phyloP scores from a whole-genome alignment of 108 stramenopile genomes.

The Nannochloropsis salina region DNA sequence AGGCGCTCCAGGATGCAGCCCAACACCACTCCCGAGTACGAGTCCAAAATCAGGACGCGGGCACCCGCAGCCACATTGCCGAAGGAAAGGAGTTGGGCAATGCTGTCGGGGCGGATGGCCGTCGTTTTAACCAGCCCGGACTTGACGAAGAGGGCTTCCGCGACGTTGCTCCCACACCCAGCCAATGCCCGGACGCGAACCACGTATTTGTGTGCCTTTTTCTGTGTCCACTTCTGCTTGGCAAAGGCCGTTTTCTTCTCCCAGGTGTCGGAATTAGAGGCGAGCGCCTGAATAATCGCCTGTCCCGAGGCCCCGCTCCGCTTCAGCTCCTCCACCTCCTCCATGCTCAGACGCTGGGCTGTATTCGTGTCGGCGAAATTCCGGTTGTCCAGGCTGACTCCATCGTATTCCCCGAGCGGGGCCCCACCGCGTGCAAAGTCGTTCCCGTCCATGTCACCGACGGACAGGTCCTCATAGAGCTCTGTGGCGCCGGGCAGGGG shows the following conservation, averaged over 20 bases:
- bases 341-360: constrained; percentile 48
- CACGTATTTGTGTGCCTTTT: constrained; percentile 53
- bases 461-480: not conserved
- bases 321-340: constrained; percentile 48
- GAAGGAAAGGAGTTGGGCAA: constrained; percentile 49
- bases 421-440: not conserved
- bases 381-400: constrained; percentile 46
- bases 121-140: not conserved
- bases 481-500: not conserved
- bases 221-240: constrained; percentile 51
- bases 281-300: constrained; percentile 50
- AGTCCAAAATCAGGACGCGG: constrained; percentile 51
- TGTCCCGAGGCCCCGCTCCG: constrained; percentile 36
- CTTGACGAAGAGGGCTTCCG: not conserved
- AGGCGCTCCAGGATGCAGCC: constrained; percentile 53
- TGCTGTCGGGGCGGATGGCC: constrained; percentile 42
- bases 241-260: constrained; percentile 51
- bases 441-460: not conserved
- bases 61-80: constrained; percentile 47
- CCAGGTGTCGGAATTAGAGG: constrained; percentile 51
- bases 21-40: constrained; percentile 49
- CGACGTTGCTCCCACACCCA: not conserved
- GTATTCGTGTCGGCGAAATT: constrained; percentile 53
- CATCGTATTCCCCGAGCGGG: not conserved
- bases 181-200: not conserved